Evolutionary conservation across 495 filamentous ascomycete genomes (phyloP).

Genomic region (Xylaria sp.): DNA sequence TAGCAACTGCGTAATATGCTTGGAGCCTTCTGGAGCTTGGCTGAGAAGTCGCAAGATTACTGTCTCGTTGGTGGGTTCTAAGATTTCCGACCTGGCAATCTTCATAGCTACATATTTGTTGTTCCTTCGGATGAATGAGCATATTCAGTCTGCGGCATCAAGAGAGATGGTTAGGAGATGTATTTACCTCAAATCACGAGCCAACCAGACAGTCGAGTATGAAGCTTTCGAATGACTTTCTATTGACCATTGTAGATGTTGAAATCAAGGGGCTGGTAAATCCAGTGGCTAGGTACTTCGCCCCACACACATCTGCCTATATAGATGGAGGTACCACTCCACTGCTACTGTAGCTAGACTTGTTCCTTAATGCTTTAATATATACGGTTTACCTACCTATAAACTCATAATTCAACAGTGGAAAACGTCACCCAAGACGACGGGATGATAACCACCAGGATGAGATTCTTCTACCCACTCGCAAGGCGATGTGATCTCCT

Average conservation of each 20-base stretch:
- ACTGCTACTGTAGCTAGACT: too few relatives aligned
- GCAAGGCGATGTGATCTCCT: not conserved
- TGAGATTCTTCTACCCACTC: conserved; percentile 41
- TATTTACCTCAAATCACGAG: conserved; percentile 43
- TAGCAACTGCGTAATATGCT: conserved; percentile 44
- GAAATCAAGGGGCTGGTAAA: too few relatives aligned
- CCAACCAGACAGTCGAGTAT: conserved; percentile 60
- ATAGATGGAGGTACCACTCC: too few relatives aligned
- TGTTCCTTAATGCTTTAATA: too few relatives aligned
- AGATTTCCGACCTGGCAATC: conserved; percentile 41
- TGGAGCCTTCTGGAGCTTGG: not conserved
- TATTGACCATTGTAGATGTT: conserved; percentile 51
- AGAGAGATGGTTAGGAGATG: conserved; percentile 27
- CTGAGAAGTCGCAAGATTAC: conserved; percentile 34
- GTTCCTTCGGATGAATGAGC: conserved; percentile 30
- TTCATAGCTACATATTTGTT: conserved; percentile 49
- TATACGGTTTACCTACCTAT: too few relatives aligned
- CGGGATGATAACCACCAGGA: conserved; percentile 54
- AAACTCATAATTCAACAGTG: too few relatives aligned
- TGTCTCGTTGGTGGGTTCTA: conserved; percentile 34
- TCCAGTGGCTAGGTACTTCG: too few relatives aligned
- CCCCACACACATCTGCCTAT: too few relatives aligned
- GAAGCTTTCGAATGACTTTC: conserved; percentile 56
- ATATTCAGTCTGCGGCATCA: conserved; percentile 24
- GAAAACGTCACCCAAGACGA: conserved; percentile 48